These are phyloP conservation scores for Perkinsela sp. DNA, from an alignment of 208 protist species.

Conservation along the genomic window DNA sequence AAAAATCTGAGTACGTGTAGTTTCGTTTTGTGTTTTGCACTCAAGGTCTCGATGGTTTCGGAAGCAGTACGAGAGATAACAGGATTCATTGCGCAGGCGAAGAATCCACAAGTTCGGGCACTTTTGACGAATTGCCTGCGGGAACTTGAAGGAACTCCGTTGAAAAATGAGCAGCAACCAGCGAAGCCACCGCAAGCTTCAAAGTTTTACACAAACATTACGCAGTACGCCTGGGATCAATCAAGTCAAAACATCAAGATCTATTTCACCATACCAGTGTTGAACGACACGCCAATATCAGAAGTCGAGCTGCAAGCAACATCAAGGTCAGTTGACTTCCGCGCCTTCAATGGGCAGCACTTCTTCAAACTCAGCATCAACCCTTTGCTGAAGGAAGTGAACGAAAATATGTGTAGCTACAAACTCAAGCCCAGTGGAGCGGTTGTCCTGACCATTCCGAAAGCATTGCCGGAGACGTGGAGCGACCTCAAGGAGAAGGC, in stretches of 20 bases:
- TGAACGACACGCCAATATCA: not conserved
- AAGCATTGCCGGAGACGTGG: constrained; percentile 1
- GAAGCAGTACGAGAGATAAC: no score
- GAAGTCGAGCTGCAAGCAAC: not conserved
- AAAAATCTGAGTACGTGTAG: no score
- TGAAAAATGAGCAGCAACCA: no score
- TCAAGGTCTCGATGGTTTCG: no score
- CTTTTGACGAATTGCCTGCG: no score
- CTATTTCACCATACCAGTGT: not conserved
- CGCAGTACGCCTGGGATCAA: constrained; percentile 2
- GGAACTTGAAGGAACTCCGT: no score
- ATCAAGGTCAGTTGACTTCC: not conserved
- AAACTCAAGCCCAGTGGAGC: constrained; percentile 2
- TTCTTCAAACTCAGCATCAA: constrained; percentile 1
- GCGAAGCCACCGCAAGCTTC: no score
- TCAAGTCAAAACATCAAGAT: not conserved
- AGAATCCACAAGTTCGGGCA: no score
- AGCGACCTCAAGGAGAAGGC: constrained; percentile 1
- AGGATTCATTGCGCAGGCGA: no score
- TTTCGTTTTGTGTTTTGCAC: no score
- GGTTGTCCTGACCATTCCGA: constrained; percentile 5
- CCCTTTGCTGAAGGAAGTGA: constrained; percentile 1
- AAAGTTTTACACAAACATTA: not conserved
- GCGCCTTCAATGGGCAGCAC: not conserved
- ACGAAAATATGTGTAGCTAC: not conserved